Base-by-base conservation (phyloP, 1,139 yeast genomes). In the Blastobotrys arbuscula region DNA sequence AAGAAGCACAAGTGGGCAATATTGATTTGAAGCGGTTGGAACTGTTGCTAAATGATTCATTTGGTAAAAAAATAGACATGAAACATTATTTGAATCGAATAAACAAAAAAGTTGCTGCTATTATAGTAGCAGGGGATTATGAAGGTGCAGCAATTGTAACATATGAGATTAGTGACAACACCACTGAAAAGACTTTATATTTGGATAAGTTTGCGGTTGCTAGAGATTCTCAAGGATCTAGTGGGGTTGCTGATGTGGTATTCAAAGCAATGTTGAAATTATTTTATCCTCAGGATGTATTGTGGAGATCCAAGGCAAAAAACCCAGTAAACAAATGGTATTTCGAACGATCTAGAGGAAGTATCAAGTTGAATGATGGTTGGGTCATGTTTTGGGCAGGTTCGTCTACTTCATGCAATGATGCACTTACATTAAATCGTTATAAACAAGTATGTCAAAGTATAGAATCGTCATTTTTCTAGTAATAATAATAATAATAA, bases 321-420 rank as follows among this genome's bases (percentile, higher is more conserved):
- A 92, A 92, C 62, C 96, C 97, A 0, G 97, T 92, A 3, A 92
- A 92, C 69, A 89, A 89, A 60, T 92, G 98, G 98, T 92, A 92
- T 64, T 92, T 90, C 66, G 97, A 92, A 59, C 74, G 98, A 55
- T 84, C 96, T 44, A 72, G 76, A 35, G 96, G 96, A 0, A 80
- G 86, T 23, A 65, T 79, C 51, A 75, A 77, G 44, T 61, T 72
- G 20, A 74, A 75, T 0, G 74, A 70, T 19, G 72, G 84, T 4
- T 84, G 94, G 94, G 75, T 79, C 55, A 68, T 82, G 53, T 85
- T 84, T 61, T 83, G 81, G 72, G 76, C 84, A 5, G 89, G 90
- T 0, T 60, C 24, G 59, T 67, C 2, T 55, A 69, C 38, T 34
- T 18, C 21, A 2, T 12, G 18, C 6, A n/a, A n/a, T 23, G 31